Evolutionary conservation across 2,329 filamentous ascomycete species (phyloP), one percentile per base, ranked within the genome.

Genomic region (Drechslerella stenobrocha): DNA sequence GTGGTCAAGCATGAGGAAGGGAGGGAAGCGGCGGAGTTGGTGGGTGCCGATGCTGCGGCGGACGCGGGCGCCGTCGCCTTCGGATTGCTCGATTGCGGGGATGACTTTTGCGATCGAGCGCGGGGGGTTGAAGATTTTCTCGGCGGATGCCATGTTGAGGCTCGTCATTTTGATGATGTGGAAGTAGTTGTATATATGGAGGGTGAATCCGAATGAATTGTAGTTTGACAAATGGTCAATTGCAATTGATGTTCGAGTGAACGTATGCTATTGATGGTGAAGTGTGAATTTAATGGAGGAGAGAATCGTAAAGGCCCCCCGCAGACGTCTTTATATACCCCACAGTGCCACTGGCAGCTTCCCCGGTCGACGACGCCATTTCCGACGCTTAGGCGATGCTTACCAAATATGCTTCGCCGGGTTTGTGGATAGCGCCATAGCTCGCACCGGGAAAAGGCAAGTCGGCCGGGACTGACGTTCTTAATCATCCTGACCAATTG

Each of bases 1-100:
- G 79, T 96, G 89, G 75, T 97, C 92, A 46, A 96, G 87, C 90
- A 97, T 96, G 44, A 96, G 81, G 78, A 97, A 96, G 0, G 92
- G 93, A 11, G 86, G 89, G 77, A 97, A 87, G 80, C 95, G 90
- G 74, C 86, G 85, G 20, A 97, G 81, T 71, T 87, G 82, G 3
- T 88, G 82, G 0, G 90, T 95, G 72, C 92, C 92, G 71, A 97
- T 88, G 40, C 88, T 91, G 63, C 92, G 85, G 70, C 92, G 85
- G 11, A 97, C 92, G 70, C 85, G 83, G 3, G 92, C 92, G 59
- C 93, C 92, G 0, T 86, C 89, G 42, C 92, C 92, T 77, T 97
- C 92, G 24, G 88, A 80, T 77, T 95, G 89, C 77, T 96, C 90
- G 65, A 87, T 78, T 67, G 92, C 92, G 44, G 90, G 82, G 77